Base-by-base conservation (phyloP, 495 filamentous ascomycete genomes). In the Penicillium atrosanguineum region DNA sequence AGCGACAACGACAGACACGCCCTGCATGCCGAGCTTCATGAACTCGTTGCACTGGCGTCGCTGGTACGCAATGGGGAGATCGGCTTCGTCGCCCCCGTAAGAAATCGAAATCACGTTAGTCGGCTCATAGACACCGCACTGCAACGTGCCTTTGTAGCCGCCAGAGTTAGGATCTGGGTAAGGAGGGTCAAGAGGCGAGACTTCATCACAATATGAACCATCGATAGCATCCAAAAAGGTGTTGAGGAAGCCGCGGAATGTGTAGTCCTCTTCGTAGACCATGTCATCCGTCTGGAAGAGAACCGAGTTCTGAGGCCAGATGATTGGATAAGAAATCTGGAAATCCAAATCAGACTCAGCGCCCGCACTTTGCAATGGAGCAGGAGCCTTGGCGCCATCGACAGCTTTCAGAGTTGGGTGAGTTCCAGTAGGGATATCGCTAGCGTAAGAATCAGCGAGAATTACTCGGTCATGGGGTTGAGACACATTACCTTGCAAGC, bases 21-120 rank as follows among this genome's bases (percentile, higher is more conserved):
- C 86, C 51, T 80, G 79, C 20, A 87, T 70, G 3, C 78, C 84
- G 7, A 88, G 82, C 70, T 88, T 88, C 72, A 88, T 77, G 60
- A 74, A 84, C 61, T 84, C 79, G 46, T 72, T 67, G 65, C 83
- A 83, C 60, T 84, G 79, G 45, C 81, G 81, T 36, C 68, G 67
- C 56, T 78, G 73, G 62, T 83, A 87, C 37, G 63, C 63, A 34
- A 74, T 67, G 12, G 81, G 80, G 4, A 80, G 65, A 29, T 72
- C 74, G 11, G 67, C 69, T 54, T 87, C 83, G 40, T 74, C 74
- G 28, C 67, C 69, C 26, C 75, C 76, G 55, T 86, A 87, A 0
- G 81, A 84, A 46, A 81, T 77, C 1, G 79, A 83, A 48, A 87
- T 78, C 6, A 86, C 83, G 39, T 81, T 83, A 3, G 83, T 79